phyloP scores from a whole-genome alignment of 2,329 filamentous ascomycete species.

The Graphilbum sp. region DNA sequence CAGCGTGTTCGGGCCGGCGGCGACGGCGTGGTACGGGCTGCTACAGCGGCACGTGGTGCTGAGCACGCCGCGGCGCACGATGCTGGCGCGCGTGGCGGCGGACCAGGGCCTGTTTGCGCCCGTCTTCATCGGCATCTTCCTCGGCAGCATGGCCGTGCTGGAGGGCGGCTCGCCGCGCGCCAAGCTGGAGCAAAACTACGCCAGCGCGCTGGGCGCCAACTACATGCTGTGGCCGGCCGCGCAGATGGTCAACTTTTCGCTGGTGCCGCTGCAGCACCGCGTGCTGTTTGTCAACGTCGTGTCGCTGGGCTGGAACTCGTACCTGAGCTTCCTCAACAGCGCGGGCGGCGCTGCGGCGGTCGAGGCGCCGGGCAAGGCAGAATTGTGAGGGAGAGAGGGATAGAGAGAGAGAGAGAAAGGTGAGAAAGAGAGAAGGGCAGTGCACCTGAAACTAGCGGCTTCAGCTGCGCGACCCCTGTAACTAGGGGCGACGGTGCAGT shows the following conservation, averaged over 20 bases:
- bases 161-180: slow-evolving; percentile 47
- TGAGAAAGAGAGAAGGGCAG: too few species aligned
- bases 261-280: slow-evolving; percentile 68
- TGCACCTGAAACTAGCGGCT: too few species aligned
- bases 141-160: slow-evolving; percentile 69
- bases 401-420: too few species aligned
- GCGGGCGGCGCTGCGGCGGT: not conserved
- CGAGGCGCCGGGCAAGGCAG: not conserved
- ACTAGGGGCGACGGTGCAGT: too few species aligned
- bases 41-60: slow-evolving; percentile 55
- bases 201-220: slow-evolving; percentile 60
- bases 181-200: slow-evolving; percentile 58
- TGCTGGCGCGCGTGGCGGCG: slow-evolving; percentile 57
- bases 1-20: slow-evolving; percentile 71
- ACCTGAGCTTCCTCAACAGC: slow-evolving; percentile 45
- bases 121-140: slow-evolving; percentile 66
- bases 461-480: too few species aligned
- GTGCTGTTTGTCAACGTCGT: slow-evolving; percentile 78
- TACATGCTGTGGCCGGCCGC: slow-evolving; percentile 79
- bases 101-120: slow-evolving; percentile 79
- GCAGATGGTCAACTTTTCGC: slow-evolving; percentile 74
- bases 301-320: slow-evolving; percentile 50
- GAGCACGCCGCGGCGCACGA: slow-evolving; percentile 49
- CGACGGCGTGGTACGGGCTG: slow-evolving; percentile 73
- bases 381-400: not conserved